Evolutionary conservation across 148 eudicot species (phyloP), one percentile per base, ranked within the genome.

Genomic region (Beta vulgaris): DNA sequence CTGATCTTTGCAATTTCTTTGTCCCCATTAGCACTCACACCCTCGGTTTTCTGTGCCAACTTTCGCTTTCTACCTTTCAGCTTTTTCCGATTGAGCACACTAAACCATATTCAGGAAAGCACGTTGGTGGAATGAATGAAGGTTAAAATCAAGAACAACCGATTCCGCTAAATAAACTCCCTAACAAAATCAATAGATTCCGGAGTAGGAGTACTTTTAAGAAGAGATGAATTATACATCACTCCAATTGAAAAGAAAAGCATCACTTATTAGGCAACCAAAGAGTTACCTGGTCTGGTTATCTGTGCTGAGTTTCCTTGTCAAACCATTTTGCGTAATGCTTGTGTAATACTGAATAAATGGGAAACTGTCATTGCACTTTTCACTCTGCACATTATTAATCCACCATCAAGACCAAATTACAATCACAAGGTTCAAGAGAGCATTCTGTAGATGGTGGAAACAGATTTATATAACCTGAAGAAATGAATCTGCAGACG

Each of bases 321-420:
- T 81, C 72, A 86, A 68, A 42, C 93, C 94, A 75, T 89, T 92
- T 63, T 91, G 88, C 60, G 86, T 80, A 49, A 87, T 81, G 76
- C 98, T 88, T 83, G 31, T 88, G 86, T 96, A 96, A 58, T 89
- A 91, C 74, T 96, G 98, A 72, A 84, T 81, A 80, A 89, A 96
- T 61, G 99, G 77, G 62, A 86, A 51, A 68, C 79, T 86, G 69
- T 73, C 78, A 73, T 83, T 83, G 68, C 80, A 46, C 71, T 85
- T 92, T 68, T 91, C 99, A 71, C 76, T 39, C 99, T 96, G 91
- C 79, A 80, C 29, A 70, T 28, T 25, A 71, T 29, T 77, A 76
- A 74, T 55, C 12, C 46, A 21, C 42, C 59, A 69, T 62, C 73
- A 62, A 83, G 51, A 71, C 66, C 25, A 78, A 54, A 68, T 54